A percentile compares a stretch with the other conserved stretches of the same genome.
Conservation (phyloP, 2,329 filamentous ascomycete species). For the Dactylellina cionopaga region DNA sequence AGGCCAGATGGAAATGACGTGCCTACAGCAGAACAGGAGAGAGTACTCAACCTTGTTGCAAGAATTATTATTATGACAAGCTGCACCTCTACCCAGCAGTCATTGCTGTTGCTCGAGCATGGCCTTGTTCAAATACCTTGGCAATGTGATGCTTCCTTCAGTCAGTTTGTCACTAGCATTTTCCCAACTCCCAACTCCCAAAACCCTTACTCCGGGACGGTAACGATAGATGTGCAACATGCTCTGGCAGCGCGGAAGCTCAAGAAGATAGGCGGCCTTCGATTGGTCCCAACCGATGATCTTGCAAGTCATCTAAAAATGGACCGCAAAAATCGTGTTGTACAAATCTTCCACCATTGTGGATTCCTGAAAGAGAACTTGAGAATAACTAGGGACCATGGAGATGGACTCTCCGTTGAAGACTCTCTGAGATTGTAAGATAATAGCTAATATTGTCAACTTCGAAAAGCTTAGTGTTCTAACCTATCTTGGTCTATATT, state of each 20-base stretch:
- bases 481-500: too few relatives aligned
- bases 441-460: background rate
- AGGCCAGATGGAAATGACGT: background rate
- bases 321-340: conserved; percentile 53
- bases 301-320: conserved; percentile 57
- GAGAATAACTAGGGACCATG: conserved; percentile 29
- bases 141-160: conserved; percentile 51
- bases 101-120: conserved; percentile 52
- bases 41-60: conserved; percentile 55
- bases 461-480: too few relatives aligned
- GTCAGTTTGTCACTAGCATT: conserved; percentile 49
- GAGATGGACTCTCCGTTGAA: conserved; percentile 1
- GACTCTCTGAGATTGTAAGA: conserved; percentile 34
- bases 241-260: conserved; percentile 54
- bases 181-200: conserved; percentile 54
- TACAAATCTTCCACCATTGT: conserved; percentile 58
- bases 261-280: conserved; percentile 55
- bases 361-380: conserved; percentile 58
- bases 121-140: conserved; percentile 53
- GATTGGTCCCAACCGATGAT: conserved; percentile 56
- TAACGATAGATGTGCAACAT: conserved; percentile 49
- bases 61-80: conserved; percentile 56
- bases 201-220: conserved; percentile 28
- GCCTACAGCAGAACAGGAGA: conserved; percentile 49
- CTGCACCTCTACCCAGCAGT: conserved; percentile 51